phyloP scores from a whole-genome alignment of 2,329 filamentous ascomycete species.

The Cladosporium sphaerospermum region DNA sequence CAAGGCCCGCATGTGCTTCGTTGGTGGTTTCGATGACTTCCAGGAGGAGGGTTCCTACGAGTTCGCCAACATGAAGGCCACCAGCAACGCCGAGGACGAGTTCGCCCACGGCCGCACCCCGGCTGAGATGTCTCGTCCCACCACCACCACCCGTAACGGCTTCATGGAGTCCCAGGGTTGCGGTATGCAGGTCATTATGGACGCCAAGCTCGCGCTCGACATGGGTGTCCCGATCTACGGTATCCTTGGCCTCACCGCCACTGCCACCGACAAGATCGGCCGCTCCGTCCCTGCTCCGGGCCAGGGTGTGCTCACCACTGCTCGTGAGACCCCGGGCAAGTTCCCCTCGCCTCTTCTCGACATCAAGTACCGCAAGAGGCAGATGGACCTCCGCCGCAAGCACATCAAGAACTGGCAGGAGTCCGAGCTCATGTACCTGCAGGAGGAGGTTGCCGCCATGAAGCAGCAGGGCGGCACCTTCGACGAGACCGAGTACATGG shows the following conservation, averaged over 20 bases:
- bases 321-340: constrained; percentile 82
- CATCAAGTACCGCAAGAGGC: constrained; percentile 93
- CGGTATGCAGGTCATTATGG: constrained; percentile 98
- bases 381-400: constrained; percentile 87
- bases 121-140: constrained; percentile 94
- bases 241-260: constrained; percentile 86
- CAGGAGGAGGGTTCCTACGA: constrained; percentile 98
- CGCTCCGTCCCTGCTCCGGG: constrained; percentile 94
- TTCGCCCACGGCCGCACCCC: constrained; percentile 92
- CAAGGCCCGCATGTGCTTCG: constrained; percentile 94
- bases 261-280: constrained; percentile 97
- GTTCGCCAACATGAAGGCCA: constrained; percentile 99
- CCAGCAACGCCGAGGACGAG: constrained; percentile 95
- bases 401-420: constrained; percentile 97
- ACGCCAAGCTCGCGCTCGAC: constrained; percentile 85
- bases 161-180: constrained; percentile 99
- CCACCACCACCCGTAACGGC: constrained; percentile 90
- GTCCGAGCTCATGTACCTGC: constrained; percentile 84
- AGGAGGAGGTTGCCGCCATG: constrained; percentile 88
- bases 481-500: constrained; percentile 75
- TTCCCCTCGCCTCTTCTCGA: constrained; percentile 94
- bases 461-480: constrained; percentile 69
- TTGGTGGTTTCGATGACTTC: constrained; percentile 98
- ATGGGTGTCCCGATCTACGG: constrained; percentile 99
- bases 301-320: constrained; percentile 92